phyloP scores from a whole-genome alignment of 768 basidiomycete genomes.

The Boletus subcaerulescens region DNA sequence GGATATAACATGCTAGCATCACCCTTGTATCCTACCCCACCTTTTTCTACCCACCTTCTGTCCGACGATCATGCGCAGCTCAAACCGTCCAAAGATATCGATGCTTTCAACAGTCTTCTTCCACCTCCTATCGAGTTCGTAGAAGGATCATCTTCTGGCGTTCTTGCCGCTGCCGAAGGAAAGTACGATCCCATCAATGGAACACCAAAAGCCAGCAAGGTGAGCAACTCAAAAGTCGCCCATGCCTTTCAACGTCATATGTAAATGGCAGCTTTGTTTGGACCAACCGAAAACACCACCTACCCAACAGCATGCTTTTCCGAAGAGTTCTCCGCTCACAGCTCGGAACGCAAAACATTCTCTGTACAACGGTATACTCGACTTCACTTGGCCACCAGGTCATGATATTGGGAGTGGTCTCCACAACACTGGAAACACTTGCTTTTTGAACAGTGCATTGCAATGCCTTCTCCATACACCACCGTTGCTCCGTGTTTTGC shows the following conservation, averaged over 20 bases:
- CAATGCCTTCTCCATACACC: constrained; percentile 94
- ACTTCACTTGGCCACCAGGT: constrained; percentile 58
- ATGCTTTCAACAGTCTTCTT: constrained; percentile 73
- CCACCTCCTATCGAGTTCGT: constrained; percentile 81
- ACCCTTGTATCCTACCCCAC: constrained; percentile 53
- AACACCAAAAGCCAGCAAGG: constrained; percentile 53
- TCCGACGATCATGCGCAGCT: constrained; percentile 55
- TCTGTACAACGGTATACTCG: constrained; percentile 53
- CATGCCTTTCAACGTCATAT: constrained; percentile 1
- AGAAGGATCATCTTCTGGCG: constrained; percentile 79
- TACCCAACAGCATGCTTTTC: constrained; percentile 24
- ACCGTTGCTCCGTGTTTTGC: constrained; percentile 67
- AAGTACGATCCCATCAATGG: constrained; percentile 83
- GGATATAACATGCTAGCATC: constrained; percentile 60
- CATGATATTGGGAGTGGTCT: constrained; percentile 59
- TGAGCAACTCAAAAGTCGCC: constrained; percentile 28
- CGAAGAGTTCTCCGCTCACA: constrained; percentile 28
- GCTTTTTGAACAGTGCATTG: constrained; percentile 92
- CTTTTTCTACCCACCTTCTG: constrained; percentile 48
- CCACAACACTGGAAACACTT: constrained; percentile 88
- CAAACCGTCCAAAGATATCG: constrained; percentile 66
- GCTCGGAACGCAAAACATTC: constrained; percentile 32
- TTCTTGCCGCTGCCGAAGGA: constrained; percentile 65
- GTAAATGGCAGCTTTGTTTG: constrained; percentile 5
- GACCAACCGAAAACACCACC: constrained; percentile 25